These are phyloP conservation scores for Hericium alpestre DNA, from an alignment of 768 basidiomycete species.

Conservation along the genomic window DNA sequence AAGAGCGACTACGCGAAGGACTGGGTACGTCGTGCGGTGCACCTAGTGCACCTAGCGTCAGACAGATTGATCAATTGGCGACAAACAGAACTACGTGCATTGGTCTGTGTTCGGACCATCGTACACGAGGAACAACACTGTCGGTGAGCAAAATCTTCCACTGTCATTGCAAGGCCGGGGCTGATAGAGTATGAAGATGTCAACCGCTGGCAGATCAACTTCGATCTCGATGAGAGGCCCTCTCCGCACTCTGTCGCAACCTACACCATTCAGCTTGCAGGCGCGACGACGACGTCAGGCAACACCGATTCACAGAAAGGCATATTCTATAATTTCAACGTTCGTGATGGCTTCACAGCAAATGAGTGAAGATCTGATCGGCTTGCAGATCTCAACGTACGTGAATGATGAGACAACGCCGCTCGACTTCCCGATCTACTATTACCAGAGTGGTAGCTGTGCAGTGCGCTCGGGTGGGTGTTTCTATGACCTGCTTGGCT, in stretches of 20 bases:
- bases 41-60: neutral
- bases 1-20: constrained; percentile 14
- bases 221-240: constrained; percentile 11
- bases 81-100: constrained; percentile 19
- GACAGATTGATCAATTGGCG: neutral
- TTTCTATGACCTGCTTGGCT: neutral
- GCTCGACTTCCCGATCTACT: constrained; percentile 12
- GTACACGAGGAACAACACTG: constrained; percentile 13
- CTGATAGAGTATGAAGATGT: constrained; percentile 2
- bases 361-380: no score
- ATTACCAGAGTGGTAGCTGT: constrained; percentile 19
- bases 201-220: constrained; percentile 20
- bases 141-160: constrained; percentile 5
- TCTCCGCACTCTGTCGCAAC: constrained; percentile 9
- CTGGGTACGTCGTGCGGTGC: constrained; percentile 7
- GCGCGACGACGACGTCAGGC: constrained; percentile 18
- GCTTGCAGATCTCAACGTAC: constrained; percentile 7
- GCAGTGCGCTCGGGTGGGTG: constrained; percentile 17
- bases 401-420: constrained; percentile 6
- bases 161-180: neutral
- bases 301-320: constrained; percentile 17
- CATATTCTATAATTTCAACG: constrained; percentile 9
- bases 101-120: constrained; percentile 20
- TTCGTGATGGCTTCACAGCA: constrained; percentile 1
- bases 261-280: constrained; percentile 20